Evolutionary conservation across 345 rosid genomes (phyloP).

Genomic region (Hibiscus mutabilis): DNA sequence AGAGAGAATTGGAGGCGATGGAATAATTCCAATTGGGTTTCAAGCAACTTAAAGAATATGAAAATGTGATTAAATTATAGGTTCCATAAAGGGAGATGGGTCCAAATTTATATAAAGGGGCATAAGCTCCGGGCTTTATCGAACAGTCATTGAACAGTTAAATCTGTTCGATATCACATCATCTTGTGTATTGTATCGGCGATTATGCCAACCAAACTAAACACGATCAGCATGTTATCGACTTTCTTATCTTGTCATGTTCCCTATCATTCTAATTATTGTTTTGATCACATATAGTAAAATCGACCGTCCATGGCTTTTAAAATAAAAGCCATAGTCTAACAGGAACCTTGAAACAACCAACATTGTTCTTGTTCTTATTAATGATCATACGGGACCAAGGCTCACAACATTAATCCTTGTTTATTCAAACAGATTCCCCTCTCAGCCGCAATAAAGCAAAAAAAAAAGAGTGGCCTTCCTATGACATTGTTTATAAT

Average conservation of each 20-base stretch:
- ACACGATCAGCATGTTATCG: no score
- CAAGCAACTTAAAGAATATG: background rate
- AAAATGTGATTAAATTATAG: background rate
- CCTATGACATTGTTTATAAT: constrained; percentile 8
- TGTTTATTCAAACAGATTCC: constrained; percentile 10
- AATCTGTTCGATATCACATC: background rate
- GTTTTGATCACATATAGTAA: no score
- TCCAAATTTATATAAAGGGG: background rate
- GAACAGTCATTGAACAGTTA: no score
- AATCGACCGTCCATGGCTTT: background rate
- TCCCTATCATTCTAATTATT: no score
- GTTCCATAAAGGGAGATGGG: background rate
- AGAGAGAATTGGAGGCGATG: background rate
- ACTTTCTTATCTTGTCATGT: no score
- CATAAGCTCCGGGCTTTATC: no score
- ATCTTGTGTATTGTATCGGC: no score
- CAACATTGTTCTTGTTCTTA: constrained; percentile 4
- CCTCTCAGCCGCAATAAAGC: background rate
- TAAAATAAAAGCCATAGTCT: background rate
- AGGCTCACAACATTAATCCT: constrained; percentile 10
- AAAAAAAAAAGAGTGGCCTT: background rate
- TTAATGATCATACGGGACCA: constrained; percentile 13
- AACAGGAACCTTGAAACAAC: no score
- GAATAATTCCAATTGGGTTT: constrained; percentile 1
- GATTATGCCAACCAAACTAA: no score